A percentile compares a stretch with the other conserved stretches of the same genome.
These are phyloP conservation scores for Mariannaea sp. DNA, from an alignment of 2,329 filamentous ascomycete genomes.

Conservation along the genomic window DNA sequence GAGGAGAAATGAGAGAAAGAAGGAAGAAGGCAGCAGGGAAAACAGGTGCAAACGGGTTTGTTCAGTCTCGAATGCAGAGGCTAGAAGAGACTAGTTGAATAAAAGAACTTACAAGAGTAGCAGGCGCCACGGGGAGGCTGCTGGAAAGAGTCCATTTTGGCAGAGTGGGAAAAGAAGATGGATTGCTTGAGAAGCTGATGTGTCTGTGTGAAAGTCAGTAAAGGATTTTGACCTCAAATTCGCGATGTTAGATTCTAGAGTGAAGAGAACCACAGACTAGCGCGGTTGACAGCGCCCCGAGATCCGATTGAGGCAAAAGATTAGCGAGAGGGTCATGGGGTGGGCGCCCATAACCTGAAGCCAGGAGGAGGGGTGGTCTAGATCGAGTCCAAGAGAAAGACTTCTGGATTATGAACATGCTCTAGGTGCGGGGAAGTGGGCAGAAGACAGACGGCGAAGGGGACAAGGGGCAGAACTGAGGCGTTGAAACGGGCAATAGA, in stretches of 20 bases:
- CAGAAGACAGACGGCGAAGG: constrained; percentile 9
- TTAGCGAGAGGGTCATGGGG: constrained; percentile 30
- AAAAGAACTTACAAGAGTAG: constrained; percentile 55
- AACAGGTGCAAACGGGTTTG: neutral
- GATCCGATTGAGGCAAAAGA: constrained; percentile 37
- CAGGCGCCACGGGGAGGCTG: constrained; percentile 49
- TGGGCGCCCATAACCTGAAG: constrained; percentile 15
- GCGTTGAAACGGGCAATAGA: neutral
- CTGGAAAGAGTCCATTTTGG: constrained; percentile 50
- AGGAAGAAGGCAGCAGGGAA: neutral
- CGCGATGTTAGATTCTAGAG: constrained; percentile 13
- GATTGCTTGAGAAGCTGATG: constrained; percentile 20
- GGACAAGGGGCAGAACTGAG: constrained; percentile 4
- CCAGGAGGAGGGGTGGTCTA: constrained; percentile 16
- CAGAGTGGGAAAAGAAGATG: constrained; percentile 13
- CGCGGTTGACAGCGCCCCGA: constrained; percentile 24
- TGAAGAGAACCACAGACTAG: constrained; percentile 17
- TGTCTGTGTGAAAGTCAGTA: constrained; percentile 22
- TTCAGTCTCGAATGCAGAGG: neutral
- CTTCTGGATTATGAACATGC: neutral
- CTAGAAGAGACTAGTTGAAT: neutral
- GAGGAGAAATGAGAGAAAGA: neutral
- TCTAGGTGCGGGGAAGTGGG: constrained; percentile 7
- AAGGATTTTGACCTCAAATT: constrained; percentile 8
- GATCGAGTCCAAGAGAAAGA: constrained; percentile 10